Percentiles rank a stretch among this genome's conserved stretches.
Conservation (phyloP, 805 yeast species). For the Nakazawaea laoshanensis region DNA sequence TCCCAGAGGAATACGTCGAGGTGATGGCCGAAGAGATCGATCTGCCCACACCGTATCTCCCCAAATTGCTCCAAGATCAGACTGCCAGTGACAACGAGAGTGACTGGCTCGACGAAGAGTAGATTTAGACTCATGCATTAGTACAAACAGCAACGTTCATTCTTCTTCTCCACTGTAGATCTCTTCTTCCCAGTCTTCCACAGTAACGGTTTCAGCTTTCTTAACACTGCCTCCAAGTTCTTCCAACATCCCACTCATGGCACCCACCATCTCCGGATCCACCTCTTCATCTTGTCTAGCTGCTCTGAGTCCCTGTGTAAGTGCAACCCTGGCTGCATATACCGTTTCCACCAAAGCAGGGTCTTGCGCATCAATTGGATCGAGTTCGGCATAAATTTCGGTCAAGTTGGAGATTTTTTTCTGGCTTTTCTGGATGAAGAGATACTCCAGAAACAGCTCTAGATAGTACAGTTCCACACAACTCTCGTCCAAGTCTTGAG, state of each 20-base stretch:
- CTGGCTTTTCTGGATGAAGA: slow-evolving; percentile 32
- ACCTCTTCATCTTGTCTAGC: slow-evolving; percentile 26
- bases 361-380: slow-evolving; percentile 16
- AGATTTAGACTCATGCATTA: slow-evolving; percentile 24
- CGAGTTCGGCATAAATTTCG: slow-evolving; percentile 33
- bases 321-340: slow-evolving; percentile 32
- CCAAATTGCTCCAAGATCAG: slow-evolving; percentile 18
- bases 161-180: slow-evolving; percentile 50
- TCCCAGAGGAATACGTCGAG: slow-evolving; percentile 91
- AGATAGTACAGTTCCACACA: slow-evolving; percentile 75
- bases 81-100: slow-evolving; percentile 15
- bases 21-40: slow-evolving; percentile 18
- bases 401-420: slow-evolving; percentile 15
- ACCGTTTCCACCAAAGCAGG: slow-evolving; percentile 23
- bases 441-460: slow-evolving; percentile 67
- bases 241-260: slow-evolving; percentile 30
- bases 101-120: slow-evolving; percentile 21
- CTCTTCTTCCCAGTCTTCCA: slow-evolving; percentile 4
- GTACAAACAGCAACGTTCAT: slow-evolving; percentile 42
- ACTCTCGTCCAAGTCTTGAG: slow-evolving; percentile 77
- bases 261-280: slow-evolving; percentile 20
- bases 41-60: slow-evolving; percentile 40
- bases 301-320: slow-evolving; percentile 25
- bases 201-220: slow-evolving; percentile 23
- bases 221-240: slow-evolving; percentile 27